phyloP scores from a whole-genome alignment of 768 basidiomycete species.

The Auricularia auricula-judae region DNA sequence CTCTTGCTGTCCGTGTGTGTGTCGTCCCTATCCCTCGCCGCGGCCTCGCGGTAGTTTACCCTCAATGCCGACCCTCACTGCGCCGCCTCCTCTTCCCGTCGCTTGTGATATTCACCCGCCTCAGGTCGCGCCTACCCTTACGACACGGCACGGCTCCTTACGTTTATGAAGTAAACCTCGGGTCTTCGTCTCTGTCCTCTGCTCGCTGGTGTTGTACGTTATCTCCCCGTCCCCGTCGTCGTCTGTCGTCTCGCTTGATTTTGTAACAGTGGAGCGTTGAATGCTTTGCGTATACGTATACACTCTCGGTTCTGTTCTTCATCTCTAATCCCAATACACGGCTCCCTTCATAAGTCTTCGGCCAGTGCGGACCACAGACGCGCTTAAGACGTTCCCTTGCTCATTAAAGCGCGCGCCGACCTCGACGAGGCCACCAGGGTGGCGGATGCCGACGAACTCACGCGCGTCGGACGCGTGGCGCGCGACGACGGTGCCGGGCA shows the following conservation, averaged over 20 bases:
- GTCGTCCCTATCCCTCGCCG: no score
- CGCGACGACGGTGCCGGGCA: constrained; percentile 45
- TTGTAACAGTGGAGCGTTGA: background rate
- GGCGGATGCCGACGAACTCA: constrained; percentile 38
- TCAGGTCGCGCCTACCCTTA: background rate
- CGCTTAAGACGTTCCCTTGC: constrained; percentile 40
- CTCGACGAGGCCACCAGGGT: constrained; percentile 58
- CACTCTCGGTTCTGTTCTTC: background rate
- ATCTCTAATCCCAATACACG: constrained; percentile 44
- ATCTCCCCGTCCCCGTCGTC: background rate
- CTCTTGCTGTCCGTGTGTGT: no score
- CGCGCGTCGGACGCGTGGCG: constrained; percentile 24
- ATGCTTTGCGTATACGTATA: background rate
- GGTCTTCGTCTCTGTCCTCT: background rate
- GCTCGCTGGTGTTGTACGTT: background rate
- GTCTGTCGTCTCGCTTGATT: background rate
- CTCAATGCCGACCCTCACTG: no score
- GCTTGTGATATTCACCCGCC: background rate
- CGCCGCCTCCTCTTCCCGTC: background rate
- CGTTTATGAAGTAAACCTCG: background rate
- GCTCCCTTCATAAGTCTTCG: constrained; percentile 59
- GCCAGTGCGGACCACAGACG: constrained; percentile 58
- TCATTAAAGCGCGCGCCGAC: constrained; percentile 45
- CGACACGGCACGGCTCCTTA: background rate
- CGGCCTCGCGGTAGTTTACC: no score